Base-by-base conservation (phyloP, 1,284 basidiomycete species). In the Fomitopsis palustris region DNA sequence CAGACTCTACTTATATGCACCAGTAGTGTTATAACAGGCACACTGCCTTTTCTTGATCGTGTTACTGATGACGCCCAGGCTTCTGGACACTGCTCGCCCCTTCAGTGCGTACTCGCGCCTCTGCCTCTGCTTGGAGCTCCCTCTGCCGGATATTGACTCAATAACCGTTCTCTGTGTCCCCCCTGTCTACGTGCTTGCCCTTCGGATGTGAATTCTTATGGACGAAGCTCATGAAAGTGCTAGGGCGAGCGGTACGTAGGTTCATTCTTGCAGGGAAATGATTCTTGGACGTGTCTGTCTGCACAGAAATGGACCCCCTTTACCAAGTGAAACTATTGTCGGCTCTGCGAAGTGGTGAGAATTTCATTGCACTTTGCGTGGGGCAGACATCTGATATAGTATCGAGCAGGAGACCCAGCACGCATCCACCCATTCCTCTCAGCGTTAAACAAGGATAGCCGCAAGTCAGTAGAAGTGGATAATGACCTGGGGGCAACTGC, bases 381-480 rank as follows among this genome's bases (percentile, higher is more conserved):
- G 31, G 19, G 21, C 29, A 9, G 3, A 5, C 21, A 6, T 29
- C 14, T 33, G 4, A 38, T 16, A 9, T 6, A 23, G 12, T 10
- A 10, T 23, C n/a, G 17, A 6, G 35, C 70, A 83, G 91, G 91
- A 45, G 89, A 95, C 67, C 85, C 90, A 0, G 80, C 86, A 5
- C 78, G 84, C 21, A 90, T 95, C n/a, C 89, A 92, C 66, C 89
- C 91, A 2, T 92, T 94, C 69, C 78, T 95, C n/a, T 72, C 86
- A 7, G 90, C 93, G 69, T 86, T 94, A 55, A 78, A 80, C 56
- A 84, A 85, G 70, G 82, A 88, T 64, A 80, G 78, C 64, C 77
- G 82, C 21, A 79, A 72, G 29, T 82, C 80, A n/a, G 60, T 70
- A 0, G 80, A 79, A 16, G 74, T 77, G 17, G 69, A 70, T 31